Evolutionary conservation across 305 asterid genomes (phyloP), one percentile per base, ranked within the genome.

Genomic region (Fraxinus ornus): DNA sequence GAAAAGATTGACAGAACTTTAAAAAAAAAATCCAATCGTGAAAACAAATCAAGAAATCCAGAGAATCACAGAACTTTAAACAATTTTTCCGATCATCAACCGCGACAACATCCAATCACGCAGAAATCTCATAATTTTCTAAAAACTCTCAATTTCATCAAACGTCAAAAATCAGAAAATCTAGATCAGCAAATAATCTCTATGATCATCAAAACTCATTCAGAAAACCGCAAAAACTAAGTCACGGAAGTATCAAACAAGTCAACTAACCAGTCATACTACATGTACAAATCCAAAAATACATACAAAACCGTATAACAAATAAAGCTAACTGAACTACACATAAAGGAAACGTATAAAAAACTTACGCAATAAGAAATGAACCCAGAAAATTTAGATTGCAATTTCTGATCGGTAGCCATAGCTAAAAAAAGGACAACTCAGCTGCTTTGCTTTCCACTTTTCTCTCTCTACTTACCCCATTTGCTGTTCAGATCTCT

Each of bases 171-270:
- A 6, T 49, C 83, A 72, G 41, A 72, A 3, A 72, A 33, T 33
- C 44, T 86, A 77, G 90, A 90, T 87, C 90, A 87, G 84, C 86
- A 60, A 57, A 81, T 8, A 68, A 82, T 75, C 81, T 74, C 79
- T 71, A 55, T 66, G 79, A 86, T 85, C 89, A 49, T 77, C 32
- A 76, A 55, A 83, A 22, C 52, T 72, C 73, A 62, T 26, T 70
- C 57, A 55, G 1, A 10, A 55, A 70, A 70, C 9, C 10, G 21
- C 37, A 70, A 62, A 76, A 49, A 52, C 33, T 6, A 44, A 76
- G 15, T 66, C 77, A 13, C 0, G 3, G 0, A 39, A 10, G 32
- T 28, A 39, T 17, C 72, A 79, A 79, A 78, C 79, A 78, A 81
- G 86, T 85, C 85, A 85, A 86, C 83, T 47, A 28, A 78, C 81